phyloP scores from a whole-genome alignment of 2,329 filamentous ascomycete genomes.

The Dactylellina leptospora region DNA sequence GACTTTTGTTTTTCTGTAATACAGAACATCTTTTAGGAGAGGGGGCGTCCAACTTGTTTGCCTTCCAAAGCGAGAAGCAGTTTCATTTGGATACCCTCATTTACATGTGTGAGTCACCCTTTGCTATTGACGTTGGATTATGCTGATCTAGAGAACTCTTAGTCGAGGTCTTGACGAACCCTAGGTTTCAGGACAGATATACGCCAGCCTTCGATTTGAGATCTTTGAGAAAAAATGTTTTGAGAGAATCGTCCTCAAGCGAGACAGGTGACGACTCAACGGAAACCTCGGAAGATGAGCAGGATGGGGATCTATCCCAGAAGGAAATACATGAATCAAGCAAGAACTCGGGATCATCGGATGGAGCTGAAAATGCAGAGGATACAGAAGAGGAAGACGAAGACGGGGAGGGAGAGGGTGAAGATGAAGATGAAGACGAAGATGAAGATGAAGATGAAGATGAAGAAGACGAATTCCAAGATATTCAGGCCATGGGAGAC shows the following conservation, averaged over 20 bases:
- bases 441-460: not conserved
- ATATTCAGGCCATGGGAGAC: too few relatives aligned
- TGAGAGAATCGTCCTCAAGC: too few relatives aligned
- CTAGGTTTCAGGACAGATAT: not conserved
- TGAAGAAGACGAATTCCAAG: not conserved
- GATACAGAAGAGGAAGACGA: not conserved
- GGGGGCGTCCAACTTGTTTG: not conserved
- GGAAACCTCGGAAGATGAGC: not conserved
- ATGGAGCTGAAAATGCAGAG: not conserved
- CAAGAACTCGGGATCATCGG: not conserved
- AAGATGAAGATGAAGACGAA: not conserved
- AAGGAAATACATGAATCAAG: not conserved
- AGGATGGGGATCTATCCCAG: not conserved
- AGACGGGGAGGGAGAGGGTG: not conserved
- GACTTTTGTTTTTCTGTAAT: not conserved
- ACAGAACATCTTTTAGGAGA: slow-evolving; percentile 11
- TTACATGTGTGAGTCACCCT: slow-evolving; percentile 16
- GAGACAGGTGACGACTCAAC: not conserved
- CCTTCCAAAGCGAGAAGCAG: slow-evolving; percentile 15
- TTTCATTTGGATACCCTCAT: slow-evolving; percentile 14
- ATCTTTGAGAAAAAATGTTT: too few relatives aligned
- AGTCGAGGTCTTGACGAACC: not conserved
- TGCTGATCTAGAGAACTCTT: not conserved
- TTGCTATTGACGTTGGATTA: too few relatives aligned
- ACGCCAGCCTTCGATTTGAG: not conserved